Base-by-base conservation (phyloP, 176 grass and related monocot species). In the Musa troglodytarum region DNA sequence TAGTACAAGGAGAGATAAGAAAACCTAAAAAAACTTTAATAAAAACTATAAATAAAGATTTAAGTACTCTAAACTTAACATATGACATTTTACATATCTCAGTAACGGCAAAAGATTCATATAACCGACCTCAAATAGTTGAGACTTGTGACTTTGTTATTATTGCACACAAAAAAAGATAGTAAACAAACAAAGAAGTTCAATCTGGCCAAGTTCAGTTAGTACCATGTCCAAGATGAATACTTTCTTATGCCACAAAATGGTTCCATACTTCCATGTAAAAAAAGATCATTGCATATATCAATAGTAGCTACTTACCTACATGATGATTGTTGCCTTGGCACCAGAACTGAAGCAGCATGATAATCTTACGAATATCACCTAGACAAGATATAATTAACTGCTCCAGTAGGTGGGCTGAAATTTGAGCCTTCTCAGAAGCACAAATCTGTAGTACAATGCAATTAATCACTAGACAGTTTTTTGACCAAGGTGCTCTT, bases 291-390 rank as follows among this genome's bases (percentile, higher is more conserved):
- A 53, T 26, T 9, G 16, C 50, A 51, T 10, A 19, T 23, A 58
- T 69, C 61, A 78, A 7, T 11, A 78, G 20, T 63, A 22, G 21
- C 14, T 24, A 25, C 72, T 77, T 82, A 93, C 88, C 82, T 84
- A 74, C 49, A 62, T 28, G 76, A 71, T 74, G 71, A 49, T 59
- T 86, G 50, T 65, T 87, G 73, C 86, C 94, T 88, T 98, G 90
- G 75, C 78, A 93, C 94, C 90, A 98, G 86, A 98, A 98, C 69
- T 98, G 94, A 74, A 98, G 76, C 87, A 93, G 80, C 80, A 91
- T 85, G 54, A 85, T 81, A 11, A 78, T 82, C 59, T 85, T 89
- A 57, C 94, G 92, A 83, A 98, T 89, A 89, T 98, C 94, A 82
- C 90, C 71, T 73, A 76, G 79, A 86, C 84, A 98, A 69, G 79